Conservation (phyloP, 2,329 filamentous ascomycete genomes). For the Rhinocladiella similis region DNA sequence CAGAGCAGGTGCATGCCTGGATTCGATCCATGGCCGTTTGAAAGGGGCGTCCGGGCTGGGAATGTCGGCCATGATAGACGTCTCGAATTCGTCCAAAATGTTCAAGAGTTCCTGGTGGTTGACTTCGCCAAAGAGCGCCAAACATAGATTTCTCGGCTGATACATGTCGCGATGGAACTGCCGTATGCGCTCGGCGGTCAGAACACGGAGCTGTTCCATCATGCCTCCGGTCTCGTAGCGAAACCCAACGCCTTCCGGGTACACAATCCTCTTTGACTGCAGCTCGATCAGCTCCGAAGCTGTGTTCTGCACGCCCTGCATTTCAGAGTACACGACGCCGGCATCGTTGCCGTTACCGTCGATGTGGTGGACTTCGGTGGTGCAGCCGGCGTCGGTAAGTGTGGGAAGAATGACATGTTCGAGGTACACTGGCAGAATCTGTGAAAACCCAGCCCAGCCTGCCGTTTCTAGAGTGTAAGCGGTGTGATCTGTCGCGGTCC, state of each 20-base stretch:
- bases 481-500: constrained; percentile 95
- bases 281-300: constrained; percentile 86
- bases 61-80: constrained; percentile 78
- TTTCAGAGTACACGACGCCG: constrained; percentile 96
- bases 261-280: constrained; percentile 74
- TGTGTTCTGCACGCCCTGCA: constrained; percentile 92
- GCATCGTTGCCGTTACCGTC: constrained; percentile 93
- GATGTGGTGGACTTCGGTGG: constrained; percentile 95
- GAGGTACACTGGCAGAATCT: constrained; percentile 90
- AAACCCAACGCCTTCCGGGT: constrained; percentile 87
- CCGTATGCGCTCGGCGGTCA: constrained; percentile 89
- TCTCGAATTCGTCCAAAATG: constrained; percentile 85
- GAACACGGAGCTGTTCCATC: constrained; percentile 83
- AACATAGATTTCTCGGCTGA: constrained; percentile 89
- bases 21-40: constrained; percentile 87
- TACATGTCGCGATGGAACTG: constrained; percentile 97
- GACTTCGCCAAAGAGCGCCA: constrained; percentile 89
- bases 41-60: constrained; percentile 74
- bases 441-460: constrained; percentile 94
- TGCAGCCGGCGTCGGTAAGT: constrained; percentile 86
- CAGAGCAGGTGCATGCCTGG: constrained; percentile 71
- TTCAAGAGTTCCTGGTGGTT: constrained; percentile 77
- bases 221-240: constrained; percentile 98
- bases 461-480: constrained; percentile 94
- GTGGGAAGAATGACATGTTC: constrained; percentile 92